Base-by-base conservation (phyloP, 192 early-diverging fungal species). In the Umbelopsis sp. region DNA sequence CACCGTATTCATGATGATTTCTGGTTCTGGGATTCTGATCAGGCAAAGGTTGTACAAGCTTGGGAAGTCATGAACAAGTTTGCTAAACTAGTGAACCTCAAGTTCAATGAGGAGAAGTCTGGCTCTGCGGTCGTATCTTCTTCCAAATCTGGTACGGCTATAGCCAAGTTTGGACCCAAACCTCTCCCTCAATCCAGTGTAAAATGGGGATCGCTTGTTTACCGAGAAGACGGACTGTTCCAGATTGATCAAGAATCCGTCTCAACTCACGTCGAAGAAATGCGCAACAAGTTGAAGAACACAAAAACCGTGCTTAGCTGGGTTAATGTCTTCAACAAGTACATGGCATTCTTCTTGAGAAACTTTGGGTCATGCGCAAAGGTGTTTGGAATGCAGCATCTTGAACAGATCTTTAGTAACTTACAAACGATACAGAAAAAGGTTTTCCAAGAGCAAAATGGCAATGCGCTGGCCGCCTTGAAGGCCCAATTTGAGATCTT, bases 261-360 rank as follows among this genome's bases (percentile, higher is more conserved):
- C 20, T 9, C 66, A 53, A 33, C 61, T 44, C 69, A 58, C 1
- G 20, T 71, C 5, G 50, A 49, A 46, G 70, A 71, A 33, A 25
- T 49, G 35, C 33, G 45, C n/a, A 48, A 2, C 16, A 48, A 52
- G 20, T n/a, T 71, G 18, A 45, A 48, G 15, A 22, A n/a, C 22
- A 52, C 61, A 3, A 61, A 61, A 46, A 61, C 70, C 10, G 46
- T 71, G 3, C 30, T 71, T n/a, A 49, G 48, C 47, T 71, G 70
- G 70, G 45, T 71, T 1, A 61, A 53, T n/a, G 58, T 61, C 6
- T 71, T 66, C 35, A 71, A 71, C 58, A 61, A 61, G 70, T 71
- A 46, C 37, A 49, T 49, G 5, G 46, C 58, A 6, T 71, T 71
- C 45, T 71, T 71, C 64, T 10, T 71, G 37, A 64, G 58, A 15